phyloP scores from a whole-genome alignment of 2,329 filamentous ascomycete species.

The Cytospora schulzeri region DNA sequence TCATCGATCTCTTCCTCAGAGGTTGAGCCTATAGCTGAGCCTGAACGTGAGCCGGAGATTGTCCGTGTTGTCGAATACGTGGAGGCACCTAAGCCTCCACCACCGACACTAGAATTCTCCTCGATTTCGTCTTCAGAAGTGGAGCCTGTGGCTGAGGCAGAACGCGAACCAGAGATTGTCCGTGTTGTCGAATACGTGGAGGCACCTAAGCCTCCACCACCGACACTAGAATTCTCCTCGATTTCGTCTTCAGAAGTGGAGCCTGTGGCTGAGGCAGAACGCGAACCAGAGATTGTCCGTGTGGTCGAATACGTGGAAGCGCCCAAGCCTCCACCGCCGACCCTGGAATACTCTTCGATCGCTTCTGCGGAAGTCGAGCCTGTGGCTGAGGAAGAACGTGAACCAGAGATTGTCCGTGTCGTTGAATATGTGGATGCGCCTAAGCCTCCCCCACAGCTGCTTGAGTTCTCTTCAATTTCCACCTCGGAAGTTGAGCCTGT shows the following conservation, averaged over 20 bases:
- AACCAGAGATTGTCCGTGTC: slow-evolving; percentile 22
- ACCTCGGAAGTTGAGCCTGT: slow-evolving; percentile 29
- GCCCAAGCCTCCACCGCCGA: slow-evolving; percentile 21
- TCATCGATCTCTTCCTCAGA: no score
- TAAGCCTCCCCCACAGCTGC: slow-evolving; percentile 22
- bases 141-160: no score
- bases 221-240: no score
- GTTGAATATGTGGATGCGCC: slow-evolving; percentile 28
- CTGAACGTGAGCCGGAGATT: no score
- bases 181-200: no score
- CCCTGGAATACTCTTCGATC: slow-evolving; percentile 32
- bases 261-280: slow-evolving; percentile 26
- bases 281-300: slow-evolving; percentile 24
- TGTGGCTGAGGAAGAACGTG: slow-evolving; percentile 26
- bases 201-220: no score
- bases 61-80: no score
- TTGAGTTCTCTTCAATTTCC: slow-evolving; percentile 32
- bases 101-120: no score
- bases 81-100: no score
- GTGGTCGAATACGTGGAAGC: slow-evolving; percentile 29
- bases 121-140: no score
- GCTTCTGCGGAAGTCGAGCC: slow-evolving; percentile 29
- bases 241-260: slow-evolving; percentile 29
- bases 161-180: no score
- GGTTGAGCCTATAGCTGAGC: no score